phyloP scores from a whole-genome alignment of 371 early-diverging fungal genomes.

The Globomyces sp. region DNA sequence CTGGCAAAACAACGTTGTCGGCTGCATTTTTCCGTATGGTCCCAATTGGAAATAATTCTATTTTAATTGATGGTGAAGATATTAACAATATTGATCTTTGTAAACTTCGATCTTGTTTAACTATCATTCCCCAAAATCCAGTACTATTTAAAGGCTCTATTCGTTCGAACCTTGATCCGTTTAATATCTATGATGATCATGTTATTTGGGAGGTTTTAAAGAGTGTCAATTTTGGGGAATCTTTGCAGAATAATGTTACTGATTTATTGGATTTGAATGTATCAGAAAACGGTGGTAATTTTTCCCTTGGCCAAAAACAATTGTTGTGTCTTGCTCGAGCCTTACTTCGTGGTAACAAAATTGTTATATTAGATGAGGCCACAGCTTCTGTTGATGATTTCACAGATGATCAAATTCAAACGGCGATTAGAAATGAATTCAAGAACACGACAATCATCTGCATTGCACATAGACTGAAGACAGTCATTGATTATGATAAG shows the following conservation, averaged over 20 bases:
- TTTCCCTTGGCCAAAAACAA: slow-evolving; percentile 44
- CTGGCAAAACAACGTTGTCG: slow-evolving; percentile 59
- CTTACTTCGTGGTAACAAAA: slow-evolving; percentile 38
- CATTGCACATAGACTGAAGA: slow-evolving; percentile 33
- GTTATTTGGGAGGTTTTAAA: slow-evolving; percentile 41
- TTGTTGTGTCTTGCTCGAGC: slow-evolving; percentile 55
- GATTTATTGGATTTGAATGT: slow-evolving; percentile 29
- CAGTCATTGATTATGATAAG: slow-evolving; percentile 42
- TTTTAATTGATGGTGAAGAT: slow-evolving; percentile 58
- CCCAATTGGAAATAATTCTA: slow-evolving; percentile 44
- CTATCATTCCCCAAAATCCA: slow-evolving; percentile 64
- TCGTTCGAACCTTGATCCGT: slow-evolving; percentile 71
- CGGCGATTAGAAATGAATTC: slow-evolving; percentile 73
- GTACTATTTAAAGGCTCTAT: slow-evolving; percentile 66
- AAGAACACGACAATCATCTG: slow-evolving; percentile 23
- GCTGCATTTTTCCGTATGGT: slow-evolving; percentile 60
- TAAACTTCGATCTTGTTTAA: slow-evolving; percentile 51
- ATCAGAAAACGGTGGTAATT: slow-evolving; percentile 41
- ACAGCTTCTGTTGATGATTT: slow-evolving; percentile 51
- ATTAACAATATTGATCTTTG: slow-evolving; percentile 46
- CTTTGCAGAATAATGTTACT: slow-evolving; percentile 21
- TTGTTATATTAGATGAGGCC: slow-evolving; percentile 53
- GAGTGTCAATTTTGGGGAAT: slow-evolving; percentile 31
- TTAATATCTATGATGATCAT: slow-evolving; percentile 32
- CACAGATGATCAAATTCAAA: slow-evolving; percentile 71